Evolutionary conservation across 177 flowering plant species (phyloP).

Genomic region (Vitis hybrid): DNA sequence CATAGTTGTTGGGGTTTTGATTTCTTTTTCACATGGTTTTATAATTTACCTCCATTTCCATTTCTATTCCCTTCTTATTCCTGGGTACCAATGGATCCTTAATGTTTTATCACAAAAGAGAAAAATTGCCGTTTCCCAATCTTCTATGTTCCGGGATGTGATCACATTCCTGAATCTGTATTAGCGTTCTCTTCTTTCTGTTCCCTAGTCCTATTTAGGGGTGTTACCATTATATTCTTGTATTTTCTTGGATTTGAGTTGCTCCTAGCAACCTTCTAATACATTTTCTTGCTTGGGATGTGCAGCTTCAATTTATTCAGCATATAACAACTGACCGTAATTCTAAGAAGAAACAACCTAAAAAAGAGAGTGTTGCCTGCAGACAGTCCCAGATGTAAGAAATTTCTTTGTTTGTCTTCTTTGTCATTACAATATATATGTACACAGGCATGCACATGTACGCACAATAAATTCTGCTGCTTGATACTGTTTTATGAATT

Average conservation of each 20-base stretch:
- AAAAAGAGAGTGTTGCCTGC: constrained; percentile 16
- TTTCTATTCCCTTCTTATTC: no score
- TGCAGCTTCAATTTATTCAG: constrained; percentile 52
- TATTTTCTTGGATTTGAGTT: not conserved
- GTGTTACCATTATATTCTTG: not conserved
- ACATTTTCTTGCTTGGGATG: constrained; percentile 2
- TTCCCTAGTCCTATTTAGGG: not conserved
- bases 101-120: no score
- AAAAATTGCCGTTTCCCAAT: not conserved
- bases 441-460: not conserved
- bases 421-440: not conserved
- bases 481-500: not conserved
- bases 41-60: no score
- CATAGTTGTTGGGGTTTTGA: no score
- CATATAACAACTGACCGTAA: constrained; percentile 36
- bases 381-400: constrained; percentile 24
- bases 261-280: not conserved
- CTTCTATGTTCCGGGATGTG: not conserved
- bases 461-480: not conserved
- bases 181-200: not conserved
- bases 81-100: no score
- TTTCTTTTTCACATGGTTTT: no score
- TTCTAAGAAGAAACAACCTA: constrained; percentile 24
- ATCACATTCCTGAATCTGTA: not conserved
- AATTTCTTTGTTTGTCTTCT: not conserved